Conservation (phyloP, 495 filamentous ascomycete species). For the Penicillium arizonense region DNA sequence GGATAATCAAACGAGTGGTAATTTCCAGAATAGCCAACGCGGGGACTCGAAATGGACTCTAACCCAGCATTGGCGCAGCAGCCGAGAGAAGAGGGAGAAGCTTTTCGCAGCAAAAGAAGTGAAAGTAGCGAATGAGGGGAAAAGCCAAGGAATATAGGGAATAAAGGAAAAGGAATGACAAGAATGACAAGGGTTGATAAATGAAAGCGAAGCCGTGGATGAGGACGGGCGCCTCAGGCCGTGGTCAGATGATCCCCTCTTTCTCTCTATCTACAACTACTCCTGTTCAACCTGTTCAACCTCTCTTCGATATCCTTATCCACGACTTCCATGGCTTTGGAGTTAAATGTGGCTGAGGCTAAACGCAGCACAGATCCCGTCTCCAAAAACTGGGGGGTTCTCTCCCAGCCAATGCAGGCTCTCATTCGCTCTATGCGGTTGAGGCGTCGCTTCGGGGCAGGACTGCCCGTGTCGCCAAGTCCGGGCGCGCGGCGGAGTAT, state of each 20-base stretch:
- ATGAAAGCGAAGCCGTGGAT: constrained; percentile 11
- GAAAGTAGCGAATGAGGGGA: constrained; percentile 17
- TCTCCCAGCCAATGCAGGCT: background rate
- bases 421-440: constrained; percentile 12
- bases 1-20: background rate
- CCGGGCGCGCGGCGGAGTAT: constrained; percentile 3
- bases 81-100: background rate
- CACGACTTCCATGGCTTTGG: background rate
- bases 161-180: background rate
- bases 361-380: constrained; percentile 16
- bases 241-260: background rate
- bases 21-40: background rate
- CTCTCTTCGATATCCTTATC: background rate
- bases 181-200: constrained; percentile 16
- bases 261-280: background rate
- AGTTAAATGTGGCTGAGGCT: background rate
- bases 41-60: background rate
- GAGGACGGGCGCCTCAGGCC: constrained; percentile 12
- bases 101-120: background rate
- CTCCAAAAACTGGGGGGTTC: constrained; percentile 1
- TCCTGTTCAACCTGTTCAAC: background rate
- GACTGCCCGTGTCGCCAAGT: constrained; percentile 12
- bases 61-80: constrained; percentile 6
- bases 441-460: constrained; percentile 7
- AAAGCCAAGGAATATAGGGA: constrained; percentile 1